phyloP scores from a whole-genome alignment of 73 alveolate genomes.

The Paramecium sonneborni region DNA sequence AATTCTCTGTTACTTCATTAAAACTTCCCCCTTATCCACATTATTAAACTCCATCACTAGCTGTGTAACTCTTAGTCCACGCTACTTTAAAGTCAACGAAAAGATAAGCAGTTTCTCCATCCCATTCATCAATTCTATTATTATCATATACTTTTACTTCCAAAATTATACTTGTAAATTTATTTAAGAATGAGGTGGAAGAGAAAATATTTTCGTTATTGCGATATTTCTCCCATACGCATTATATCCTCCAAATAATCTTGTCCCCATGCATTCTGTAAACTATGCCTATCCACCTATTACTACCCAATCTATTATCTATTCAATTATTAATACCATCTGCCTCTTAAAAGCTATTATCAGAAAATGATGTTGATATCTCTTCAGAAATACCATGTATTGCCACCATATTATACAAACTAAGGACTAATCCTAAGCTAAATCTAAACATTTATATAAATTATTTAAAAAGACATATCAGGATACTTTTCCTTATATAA shows the following conservation, averaged over 20 bases:
- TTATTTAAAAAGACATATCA: too few relatives aligned
- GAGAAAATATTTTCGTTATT: background rate
- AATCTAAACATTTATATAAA: too few relatives aligned
- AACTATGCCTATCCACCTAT: background rate
- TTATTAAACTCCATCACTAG: background rate
- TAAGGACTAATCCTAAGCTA: background rate
- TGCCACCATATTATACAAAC: background rate
- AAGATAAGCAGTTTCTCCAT: background rate
- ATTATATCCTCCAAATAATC: slow-evolving; percentile 3
- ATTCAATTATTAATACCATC: background rate
- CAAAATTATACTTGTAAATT: background rate
- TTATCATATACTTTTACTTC: background rate
- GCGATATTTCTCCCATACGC: background rate
- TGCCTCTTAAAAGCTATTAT: background rate
- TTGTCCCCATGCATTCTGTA: background rate
- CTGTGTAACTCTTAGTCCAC: background rate
- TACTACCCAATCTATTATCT: background rate
- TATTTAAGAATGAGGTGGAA: background rate
- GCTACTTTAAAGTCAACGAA: background rate
- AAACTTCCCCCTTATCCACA: background rate
- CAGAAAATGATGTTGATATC: background rate
- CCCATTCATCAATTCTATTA: slow-evolving; percentile 22
- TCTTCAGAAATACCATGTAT: background rate
- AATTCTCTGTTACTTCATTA: background rate
- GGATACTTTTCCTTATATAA: too few relatives aligned